phyloP scores from a whole-genome alignment of 345 rosid genomes.

The Eucalyptus sp. region DNA sequence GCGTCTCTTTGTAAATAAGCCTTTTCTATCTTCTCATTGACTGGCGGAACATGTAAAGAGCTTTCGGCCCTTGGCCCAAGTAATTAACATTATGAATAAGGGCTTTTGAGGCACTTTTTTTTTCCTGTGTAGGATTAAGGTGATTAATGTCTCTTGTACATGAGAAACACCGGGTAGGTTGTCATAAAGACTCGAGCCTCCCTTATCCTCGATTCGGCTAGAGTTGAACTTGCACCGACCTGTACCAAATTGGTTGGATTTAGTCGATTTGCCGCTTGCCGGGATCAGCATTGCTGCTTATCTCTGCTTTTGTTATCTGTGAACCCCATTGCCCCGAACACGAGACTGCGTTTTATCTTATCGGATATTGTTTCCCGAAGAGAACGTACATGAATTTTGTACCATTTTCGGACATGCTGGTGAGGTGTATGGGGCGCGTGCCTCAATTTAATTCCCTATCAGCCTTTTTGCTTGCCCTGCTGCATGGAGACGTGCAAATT shows the following conservation, averaged over 20 bases:
- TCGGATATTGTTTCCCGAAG: not conserved
- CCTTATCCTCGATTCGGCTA: not conserved
- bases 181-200: not conserved
- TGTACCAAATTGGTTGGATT: not conserved
- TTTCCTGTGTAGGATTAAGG: not conserved
- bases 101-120: not conserved
- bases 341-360: not conserved
- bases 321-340: not conserved
- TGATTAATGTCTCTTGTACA: not conserved
- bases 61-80: not conserved
- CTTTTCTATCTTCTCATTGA: not conserved
- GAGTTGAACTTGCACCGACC: too few species aligned
- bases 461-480: not conserved
- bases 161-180: not conserved
- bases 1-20: not conserved
- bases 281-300: not conserved
- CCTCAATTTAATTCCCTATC: not conserved
- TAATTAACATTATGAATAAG: not conserved
- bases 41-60: not conserved
- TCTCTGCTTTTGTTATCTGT: not conserved
- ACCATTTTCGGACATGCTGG: not conserved
- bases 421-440: not conserved
- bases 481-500: not conserved
- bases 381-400: not conserved
- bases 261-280: not conserved